Base-by-base conservation (phyloP, 768 basidiomycete genomes). In the Trametes cubensis region DNA sequence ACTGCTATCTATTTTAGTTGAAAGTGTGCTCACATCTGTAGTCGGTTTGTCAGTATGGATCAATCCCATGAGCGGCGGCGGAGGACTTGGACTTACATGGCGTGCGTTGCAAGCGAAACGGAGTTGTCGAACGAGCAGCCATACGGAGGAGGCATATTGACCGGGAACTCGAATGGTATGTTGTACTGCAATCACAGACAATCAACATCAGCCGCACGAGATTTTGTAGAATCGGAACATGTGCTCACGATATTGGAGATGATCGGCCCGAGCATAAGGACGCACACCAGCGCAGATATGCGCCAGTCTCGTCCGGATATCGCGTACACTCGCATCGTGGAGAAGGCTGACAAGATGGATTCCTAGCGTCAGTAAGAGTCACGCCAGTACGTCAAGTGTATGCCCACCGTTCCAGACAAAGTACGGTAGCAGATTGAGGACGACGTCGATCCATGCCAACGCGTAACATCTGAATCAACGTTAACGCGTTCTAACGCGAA, bases 241-340 rank as follows among this genome's bases (percentile, higher is more conserved):
- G 3, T 3, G 15, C 62, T 2, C 28, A 64, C 63, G 14, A 56
- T 28, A 42, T 64, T 58, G 23, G 40, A 45, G 3, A 28, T 55
- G 23, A 55, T 55, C 1, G 50, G 59, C 8, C 51, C 49, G 13
- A 61, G 28, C 39, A 55, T 60, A 17, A 65, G 28, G 1, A 55
- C 6, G 20, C 50, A 40, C 1, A 59, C 53, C 28, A 57, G 45
- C 3, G 51, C 17, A n/a, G 59, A 42, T 8, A 46, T 25, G 11
- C 30, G 46, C 60, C 54, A 58, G 21, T 51, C 49, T 7, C 52
- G 55, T 20, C 60, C 59, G 10, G 21, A 34, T n/a, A 65, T 34
- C 6, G 63, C 63, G 46, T 61, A 65, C 18, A 47, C 50, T 10
- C 63, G 63, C 13, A 65, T 54, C 14, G 59, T 56, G 4, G 59